Conservation (phyloP, 1,284 basidiomycete species). For the Heterobasidion annosum region DNA sequence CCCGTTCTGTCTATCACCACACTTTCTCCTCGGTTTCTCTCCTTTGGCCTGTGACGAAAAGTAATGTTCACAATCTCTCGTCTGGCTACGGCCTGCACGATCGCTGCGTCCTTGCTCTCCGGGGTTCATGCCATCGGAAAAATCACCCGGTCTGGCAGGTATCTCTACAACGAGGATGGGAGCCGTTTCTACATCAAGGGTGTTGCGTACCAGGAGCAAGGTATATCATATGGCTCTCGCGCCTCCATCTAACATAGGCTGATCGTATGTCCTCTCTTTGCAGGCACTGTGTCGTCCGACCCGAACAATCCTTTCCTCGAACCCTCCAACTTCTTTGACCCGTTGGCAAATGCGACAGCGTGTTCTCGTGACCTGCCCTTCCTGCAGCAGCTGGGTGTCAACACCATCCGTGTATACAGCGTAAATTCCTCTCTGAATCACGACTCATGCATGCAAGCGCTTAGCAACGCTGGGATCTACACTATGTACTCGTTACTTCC, state of each 20-base stretch:
- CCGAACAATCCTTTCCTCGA: conserved; percentile 71
- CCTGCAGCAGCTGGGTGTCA: conserved; percentile 62
- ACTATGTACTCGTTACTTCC: conserved; percentile 52
- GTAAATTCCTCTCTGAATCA: conserved; percentile 80
- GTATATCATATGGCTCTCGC: conserved; percentile 22
- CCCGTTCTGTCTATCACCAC: neutral
- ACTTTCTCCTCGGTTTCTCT: neutral
- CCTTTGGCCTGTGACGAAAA: neutral
- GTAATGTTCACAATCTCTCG: conserved; percentile 17
- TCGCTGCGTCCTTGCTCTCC: conserved; percentile 21
- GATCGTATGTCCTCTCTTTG: neutral
- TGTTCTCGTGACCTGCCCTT: conserved; percentile 78
- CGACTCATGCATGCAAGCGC: conserved; percentile 75
- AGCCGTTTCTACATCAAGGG: conserved; percentile 88
- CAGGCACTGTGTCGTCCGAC: conserved; percentile 21
- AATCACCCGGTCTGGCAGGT: conserved; percentile 61
- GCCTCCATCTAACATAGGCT: neutral
- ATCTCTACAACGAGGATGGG: conserved; percentile 69
- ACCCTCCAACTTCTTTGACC: conserved; percentile 69
- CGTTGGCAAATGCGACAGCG: conserved; percentile 57
- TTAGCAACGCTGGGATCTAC: conserved; percentile 80
- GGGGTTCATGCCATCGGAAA: conserved; percentile 46
- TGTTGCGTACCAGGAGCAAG: conserved; percentile 85
- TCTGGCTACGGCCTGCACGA: conserved; percentile 15
- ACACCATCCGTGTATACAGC: conserved; percentile 77